Conservation (phyloP, 768 basidiomycete genomes). For the Hydnum rufescens region DNA sequence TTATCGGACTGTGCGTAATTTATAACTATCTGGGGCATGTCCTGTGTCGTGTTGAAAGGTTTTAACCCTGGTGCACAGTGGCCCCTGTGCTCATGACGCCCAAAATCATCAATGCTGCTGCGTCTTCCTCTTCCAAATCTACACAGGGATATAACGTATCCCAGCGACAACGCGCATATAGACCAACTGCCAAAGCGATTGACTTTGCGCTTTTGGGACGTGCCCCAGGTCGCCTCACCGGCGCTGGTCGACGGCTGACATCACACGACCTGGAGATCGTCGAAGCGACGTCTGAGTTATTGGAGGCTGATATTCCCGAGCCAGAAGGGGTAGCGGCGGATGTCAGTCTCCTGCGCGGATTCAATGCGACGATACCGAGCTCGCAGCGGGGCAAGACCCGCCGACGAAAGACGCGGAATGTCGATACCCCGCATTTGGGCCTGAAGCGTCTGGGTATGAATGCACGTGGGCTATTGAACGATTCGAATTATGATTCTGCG, state of each 20-base stretch:
- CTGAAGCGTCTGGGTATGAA: constrained; percentile 61
- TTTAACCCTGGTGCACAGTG: too few species aligned
- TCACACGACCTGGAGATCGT: constrained; percentile 70
- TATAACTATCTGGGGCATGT: too few species aligned
- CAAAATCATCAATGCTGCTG: constrained; percentile 50
- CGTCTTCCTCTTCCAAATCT: constrained; percentile 36
- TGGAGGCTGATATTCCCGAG: constrained; percentile 53
- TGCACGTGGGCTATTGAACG: constrained; percentile 50
- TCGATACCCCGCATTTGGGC: constrained; percentile 56
- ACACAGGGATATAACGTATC: constrained; percentile 15
- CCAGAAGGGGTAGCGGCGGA: constrained; percentile 35
- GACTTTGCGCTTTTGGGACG: constrained; percentile 67
- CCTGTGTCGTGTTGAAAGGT: too few species aligned
- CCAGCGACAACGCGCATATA: too few species aligned
- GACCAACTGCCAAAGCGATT: constrained; percentile 17
- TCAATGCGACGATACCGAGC: constrained; percentile 87
- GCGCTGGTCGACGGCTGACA: constrained; percentile 47
- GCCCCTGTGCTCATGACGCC: constrained; percentile 85
- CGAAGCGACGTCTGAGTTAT: constrained; percentile 61
- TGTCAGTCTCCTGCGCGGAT: constrained; percentile 73
- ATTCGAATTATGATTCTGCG: too few species aligned
- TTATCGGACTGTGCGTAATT: constrained; percentile 64
- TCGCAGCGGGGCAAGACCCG: constrained; percentile 60
- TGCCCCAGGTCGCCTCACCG: constrained; percentile 47
- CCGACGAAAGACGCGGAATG: constrained; percentile 58